Evolutionary conservation across 441 rosid species (phyloP), one percentile per base, ranked within the genome.

Genomic region (Gossypium gossypioides): DNA sequence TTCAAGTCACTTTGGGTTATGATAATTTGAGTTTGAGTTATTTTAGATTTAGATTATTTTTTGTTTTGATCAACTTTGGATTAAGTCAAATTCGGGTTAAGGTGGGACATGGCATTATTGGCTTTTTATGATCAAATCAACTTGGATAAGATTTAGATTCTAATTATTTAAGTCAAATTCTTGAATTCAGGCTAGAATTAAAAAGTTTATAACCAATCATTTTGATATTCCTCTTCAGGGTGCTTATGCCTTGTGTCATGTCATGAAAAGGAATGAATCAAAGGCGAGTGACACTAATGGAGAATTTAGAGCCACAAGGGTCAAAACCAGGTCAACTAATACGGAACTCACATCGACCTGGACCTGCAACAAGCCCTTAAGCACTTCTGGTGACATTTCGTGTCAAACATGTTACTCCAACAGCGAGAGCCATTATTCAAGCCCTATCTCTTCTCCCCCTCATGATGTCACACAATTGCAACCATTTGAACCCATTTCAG

Each of bases 201-300:
- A 32, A 32, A 32, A 0, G 37, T 32, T 32, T 37, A 3, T 32
- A 63, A 8, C 6, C 19, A 0, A 52, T 4, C 24, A 19, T 21
- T 51, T 58, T 69, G 25, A 9, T 44, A 22, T 40, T 66, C 63
- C 48, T 66, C 63, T 9, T 60, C 52, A 93, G 97, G 94, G 93
- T 73, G 88, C 85, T 55, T 93, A 84, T 64, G 96, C 91, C 19
- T 64, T 91, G 82, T 93, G 96, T 71, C 91, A 91, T n/a, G 85
- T 93, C 55, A 62, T 86, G 29, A 93, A 89, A 73, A 88, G 76
- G 82, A 89, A 85, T 12, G 95, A 90, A 46, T 73, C 69, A 40
- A 92, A 86, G 84, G 75, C 40, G 21, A 74, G 69, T 40, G 86
- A 81, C 63, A 57, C 78, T 1, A 40, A 60, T 46, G 78, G 74